Evolutionary conservation across 2,329 filamentous ascomycete species (phyloP).

Genomic region (Trichophyton rubrum): DNA sequence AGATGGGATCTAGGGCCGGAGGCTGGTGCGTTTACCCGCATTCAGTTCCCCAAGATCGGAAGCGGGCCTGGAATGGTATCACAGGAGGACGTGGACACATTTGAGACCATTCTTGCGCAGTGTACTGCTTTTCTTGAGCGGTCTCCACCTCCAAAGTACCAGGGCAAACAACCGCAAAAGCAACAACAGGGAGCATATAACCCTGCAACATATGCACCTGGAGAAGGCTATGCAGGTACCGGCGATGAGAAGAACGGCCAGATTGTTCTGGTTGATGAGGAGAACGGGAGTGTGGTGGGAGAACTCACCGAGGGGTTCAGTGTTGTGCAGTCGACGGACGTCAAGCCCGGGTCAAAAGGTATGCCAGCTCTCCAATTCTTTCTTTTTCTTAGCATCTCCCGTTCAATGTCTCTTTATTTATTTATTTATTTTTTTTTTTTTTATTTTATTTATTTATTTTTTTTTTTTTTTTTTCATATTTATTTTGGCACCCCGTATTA

Average conservation of each 20-base stretch:
- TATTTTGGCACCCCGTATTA: neutral
- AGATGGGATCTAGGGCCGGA: conserved; percentile 87
- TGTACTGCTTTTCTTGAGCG: conserved; percentile 92
- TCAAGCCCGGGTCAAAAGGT: conserved; percentile 89
- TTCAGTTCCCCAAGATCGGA: conserved; percentile 72
- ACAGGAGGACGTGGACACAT: conserved; percentile 89
- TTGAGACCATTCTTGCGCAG: conserved; percentile 95
- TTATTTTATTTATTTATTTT: too few species aligned
- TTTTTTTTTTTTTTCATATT: neutral
- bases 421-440: neutral
- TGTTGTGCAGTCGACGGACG: conserved; percentile 60
- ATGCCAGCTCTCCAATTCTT: conserved; percentile 20
- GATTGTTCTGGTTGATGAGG: conserved; percentile 88
- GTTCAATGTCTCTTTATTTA: neutral
- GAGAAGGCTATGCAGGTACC: conserved; percentile 57
- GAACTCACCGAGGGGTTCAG: conserved; percentile 75
- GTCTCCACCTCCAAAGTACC: conserved; percentile 47
- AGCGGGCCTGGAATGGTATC: conserved; percentile 51
- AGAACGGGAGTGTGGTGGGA: conserved; percentile 88
- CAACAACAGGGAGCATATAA: conserved; percentile 49
- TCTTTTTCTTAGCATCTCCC: neutral
- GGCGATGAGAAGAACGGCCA: conserved; percentile 47
- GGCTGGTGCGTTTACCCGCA: conserved; percentile 78
- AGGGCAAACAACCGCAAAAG: conserved; percentile 8
- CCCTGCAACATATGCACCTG: conserved; percentile 64